Percentiles rank a stretch among this genome's conserved stretches.
These are phyloP conservation scores for Pinus taeda DNA, from an alignment of 75 land plant species.

Conservation along the genomic window DNA sequence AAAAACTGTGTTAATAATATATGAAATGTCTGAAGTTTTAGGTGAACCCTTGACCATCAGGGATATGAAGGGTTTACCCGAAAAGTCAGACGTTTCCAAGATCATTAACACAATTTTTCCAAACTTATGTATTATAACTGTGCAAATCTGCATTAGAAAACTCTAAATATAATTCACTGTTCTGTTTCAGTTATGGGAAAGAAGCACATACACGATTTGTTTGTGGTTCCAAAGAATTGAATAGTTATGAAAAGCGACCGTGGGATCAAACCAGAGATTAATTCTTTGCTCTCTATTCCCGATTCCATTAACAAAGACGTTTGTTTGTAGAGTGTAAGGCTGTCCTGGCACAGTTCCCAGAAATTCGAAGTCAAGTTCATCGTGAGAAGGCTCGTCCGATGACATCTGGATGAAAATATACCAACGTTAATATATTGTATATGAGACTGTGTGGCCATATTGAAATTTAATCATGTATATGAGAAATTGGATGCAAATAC, in stretches of 20 bases:
- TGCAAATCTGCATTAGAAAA: background rate
- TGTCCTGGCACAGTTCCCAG: slow-evolving; percentile 37
- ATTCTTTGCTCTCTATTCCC: slow-evolving; percentile 53
- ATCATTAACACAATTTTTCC: too few species aligned
- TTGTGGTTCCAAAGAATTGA: slow-evolving; percentile 53
- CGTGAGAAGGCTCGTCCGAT: slow-evolving; percentile 16
- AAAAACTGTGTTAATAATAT: too few species aligned
- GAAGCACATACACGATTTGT: slow-evolving; percentile 31
- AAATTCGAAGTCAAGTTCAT: slow-evolving; percentile 67
- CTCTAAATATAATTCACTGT: background rate
- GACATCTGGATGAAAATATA: slow-evolving; percentile 3
- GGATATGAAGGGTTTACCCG: too few species aligned
- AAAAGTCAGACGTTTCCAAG: too few species aligned
- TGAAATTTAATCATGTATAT: background rate
- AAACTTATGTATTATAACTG: too few species aligned
- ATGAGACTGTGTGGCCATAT: background rate
- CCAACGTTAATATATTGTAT: background rate
- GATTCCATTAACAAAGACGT: slow-evolving; percentile 40
- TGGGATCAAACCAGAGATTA: slow-evolving; percentile 56
- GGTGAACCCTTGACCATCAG: too few species aligned
- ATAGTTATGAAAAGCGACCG: slow-evolving; percentile 42
- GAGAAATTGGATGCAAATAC: background rate
- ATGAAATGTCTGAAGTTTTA: too few species aligned
- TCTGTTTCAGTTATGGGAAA: background rate
- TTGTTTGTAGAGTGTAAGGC: slow-evolving; percentile 47